Evolutionary conservation across 768 basidiomycete genomes (phyloP).

Genomic region (Suillus americanus): DNA sequence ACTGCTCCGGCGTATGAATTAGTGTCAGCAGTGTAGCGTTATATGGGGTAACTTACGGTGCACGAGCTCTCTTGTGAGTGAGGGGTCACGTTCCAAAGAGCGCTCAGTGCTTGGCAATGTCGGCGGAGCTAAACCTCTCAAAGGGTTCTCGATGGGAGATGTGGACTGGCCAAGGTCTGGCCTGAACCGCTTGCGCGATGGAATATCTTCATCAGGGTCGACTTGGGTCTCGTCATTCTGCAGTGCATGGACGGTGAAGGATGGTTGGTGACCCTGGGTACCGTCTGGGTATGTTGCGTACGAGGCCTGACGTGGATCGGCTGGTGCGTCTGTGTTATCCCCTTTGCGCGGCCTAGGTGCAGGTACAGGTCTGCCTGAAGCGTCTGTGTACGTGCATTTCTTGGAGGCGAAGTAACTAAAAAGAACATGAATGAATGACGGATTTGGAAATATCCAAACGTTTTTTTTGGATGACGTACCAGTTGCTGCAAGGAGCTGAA

Average conservation of each 20-base stretch:
- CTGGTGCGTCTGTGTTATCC: slow-evolving; percentile 32
- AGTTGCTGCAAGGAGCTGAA: slow-evolving; percentile 78
- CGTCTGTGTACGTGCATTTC: slow-evolving; percentile 77
- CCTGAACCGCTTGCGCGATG: slow-evolving; percentile 51
- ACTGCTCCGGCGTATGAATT: slow-evolving; percentile 40
- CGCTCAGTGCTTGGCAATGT: slow-evolving; percentile 38
- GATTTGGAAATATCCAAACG: not conserved
- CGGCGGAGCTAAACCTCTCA: slow-evolving; percentile 36
- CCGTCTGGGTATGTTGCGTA: slow-evolving; percentile 19
- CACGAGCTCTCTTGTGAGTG: slow-evolving; percentile 69
- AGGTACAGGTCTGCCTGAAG: slow-evolving; percentile 76
- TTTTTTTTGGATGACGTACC: slow-evolving; percentile 41
- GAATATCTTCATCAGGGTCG: slow-evolving; percentile 41
- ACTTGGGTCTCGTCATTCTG: slow-evolving; percentile 15
- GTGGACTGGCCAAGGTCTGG: slow-evolving; percentile 40
- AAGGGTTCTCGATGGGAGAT: slow-evolving; percentile 31
- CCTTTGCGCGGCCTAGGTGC: slow-evolving; percentile 57
- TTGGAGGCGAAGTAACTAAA: slow-evolving; percentile 79
- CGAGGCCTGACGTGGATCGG: slow-evolving; percentile 24
- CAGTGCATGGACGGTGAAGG: slow-evolving; percentile 11
- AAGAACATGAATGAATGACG: slow-evolving; percentile 8
- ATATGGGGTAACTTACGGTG: slow-evolving; percentile 50
- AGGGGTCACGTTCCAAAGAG: slow-evolving; percentile 53
- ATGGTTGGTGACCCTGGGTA: slow-evolving; percentile 12
- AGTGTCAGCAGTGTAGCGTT: not conserved